These are phyloP conservation scores for Naematelia encephala DNA, from an alignment of 768 basidiomycete genomes.

Conservation along the genomic window DNA sequence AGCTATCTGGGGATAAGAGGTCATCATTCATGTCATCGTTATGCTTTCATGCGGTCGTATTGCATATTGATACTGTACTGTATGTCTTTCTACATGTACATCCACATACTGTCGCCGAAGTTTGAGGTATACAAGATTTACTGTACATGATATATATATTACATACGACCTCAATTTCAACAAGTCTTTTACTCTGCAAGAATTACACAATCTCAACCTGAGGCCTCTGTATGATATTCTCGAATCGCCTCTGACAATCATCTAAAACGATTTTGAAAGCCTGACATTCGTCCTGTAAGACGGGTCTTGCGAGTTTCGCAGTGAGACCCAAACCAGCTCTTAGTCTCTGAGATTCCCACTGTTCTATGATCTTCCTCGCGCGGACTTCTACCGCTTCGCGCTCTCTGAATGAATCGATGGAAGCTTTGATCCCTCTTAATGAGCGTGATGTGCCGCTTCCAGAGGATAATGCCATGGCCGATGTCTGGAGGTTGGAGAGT, in stretches of 20 bases:
- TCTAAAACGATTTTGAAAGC: neutral
- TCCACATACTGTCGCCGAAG: no score
- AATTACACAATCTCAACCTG: no score
- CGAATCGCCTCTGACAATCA: neutral
- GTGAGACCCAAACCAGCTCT: neutral
- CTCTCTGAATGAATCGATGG: constrained; percentile 14
- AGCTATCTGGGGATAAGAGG: no score
- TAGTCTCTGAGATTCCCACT: neutral
- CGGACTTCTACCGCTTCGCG: constrained; percentile 5
- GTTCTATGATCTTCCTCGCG: neutral
- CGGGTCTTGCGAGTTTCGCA: neutral
- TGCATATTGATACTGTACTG: no score
- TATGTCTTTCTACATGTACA: no score
- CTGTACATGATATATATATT: no score
- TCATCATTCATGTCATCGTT: no score
- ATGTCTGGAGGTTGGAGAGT: neutral
- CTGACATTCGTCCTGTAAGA: neutral
- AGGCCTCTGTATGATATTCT: neutral
- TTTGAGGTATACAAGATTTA: no score
- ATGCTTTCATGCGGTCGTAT: no score
- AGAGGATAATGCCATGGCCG: neutral
- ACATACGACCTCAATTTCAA: no score
- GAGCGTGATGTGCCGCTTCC: neutral
- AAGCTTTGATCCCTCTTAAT: constrained; percentile 13
- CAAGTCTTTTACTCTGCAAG: no score